Conservation (phyloP, 1,284 basidiomycete species). For the Pyrrhoderma noxium region DNA sequence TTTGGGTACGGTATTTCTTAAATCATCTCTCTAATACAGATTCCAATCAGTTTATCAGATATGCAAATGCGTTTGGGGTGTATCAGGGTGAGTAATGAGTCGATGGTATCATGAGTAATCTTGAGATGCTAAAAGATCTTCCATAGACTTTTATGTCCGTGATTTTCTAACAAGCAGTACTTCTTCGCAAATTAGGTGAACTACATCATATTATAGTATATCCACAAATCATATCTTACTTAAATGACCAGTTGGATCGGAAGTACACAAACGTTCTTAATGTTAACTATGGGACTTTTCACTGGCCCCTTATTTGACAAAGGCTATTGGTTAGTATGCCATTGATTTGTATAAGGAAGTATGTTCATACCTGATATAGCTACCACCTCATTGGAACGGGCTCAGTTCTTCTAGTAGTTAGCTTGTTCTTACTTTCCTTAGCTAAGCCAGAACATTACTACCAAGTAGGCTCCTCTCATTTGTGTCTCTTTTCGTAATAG, state of each 20-base stretch:
- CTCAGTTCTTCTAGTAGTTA: constrained; percentile 31
- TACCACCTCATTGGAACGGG: constrained; percentile 34
- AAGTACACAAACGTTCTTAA: constrained; percentile 12
- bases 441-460: constrained; percentile 35
- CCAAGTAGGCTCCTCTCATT: constrained; percentile 30
- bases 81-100: constrained; percentile 6
- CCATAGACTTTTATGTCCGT: constrained; percentile 15
- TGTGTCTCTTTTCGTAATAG: too few species aligned
- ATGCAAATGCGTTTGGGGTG: constrained; percentile 13
- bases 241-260: constrained; percentile 14
- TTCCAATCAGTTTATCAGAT: background rate
- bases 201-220: background rate
- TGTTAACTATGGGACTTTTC: constrained; percentile 12
- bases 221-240: background rate
- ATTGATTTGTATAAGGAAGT: too few species aligned
- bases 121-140: background rate
- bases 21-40: background rate
- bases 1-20: constrained; percentile 5
- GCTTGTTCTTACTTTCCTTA: constrained; percentile 38
- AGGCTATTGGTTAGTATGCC: constrained; percentile 13
- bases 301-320: constrained; percentile 14
- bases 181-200: constrained; percentile 16
- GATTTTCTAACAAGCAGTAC: constrained; percentile 7
- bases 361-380: constrained; percentile 21
- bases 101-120: background rate